A percentile compares a stretch with the other conserved stretches of the same genome.
Evolutionary conservation across 495 filamentous ascomycete genomes (phyloP).

Genomic region (Hypoxylon fragiforme): DNA sequence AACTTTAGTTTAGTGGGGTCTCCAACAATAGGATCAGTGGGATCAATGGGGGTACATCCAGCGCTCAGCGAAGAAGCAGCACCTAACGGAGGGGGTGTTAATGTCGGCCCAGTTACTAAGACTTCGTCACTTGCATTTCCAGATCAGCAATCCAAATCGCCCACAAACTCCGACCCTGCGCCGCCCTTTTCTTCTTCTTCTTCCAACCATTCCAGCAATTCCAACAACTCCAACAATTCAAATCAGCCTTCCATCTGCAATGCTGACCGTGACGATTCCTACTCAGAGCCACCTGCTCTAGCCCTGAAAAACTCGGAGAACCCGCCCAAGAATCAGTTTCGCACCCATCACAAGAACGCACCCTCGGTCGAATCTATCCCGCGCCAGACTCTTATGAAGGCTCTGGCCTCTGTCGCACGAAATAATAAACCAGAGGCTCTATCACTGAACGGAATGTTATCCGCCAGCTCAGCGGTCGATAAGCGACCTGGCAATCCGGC

Average conservation of each 20-base stretch:
- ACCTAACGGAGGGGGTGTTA: constrained; percentile 32
- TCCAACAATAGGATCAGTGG: constrained; percentile 1
- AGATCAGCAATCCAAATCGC: constrained; percentile 20
- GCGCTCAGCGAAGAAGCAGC: constrained; percentile 15
- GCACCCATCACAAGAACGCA: constrained; percentile 61
- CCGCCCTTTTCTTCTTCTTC: constrained; percentile 15
- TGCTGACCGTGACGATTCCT: constrained; percentile 37
- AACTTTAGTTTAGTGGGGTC: constrained; percentile 20
- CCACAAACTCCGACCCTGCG: constrained; percentile 36
- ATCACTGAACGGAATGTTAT: constrained; percentile 58
- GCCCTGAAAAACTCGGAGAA: constrained; percentile 19
- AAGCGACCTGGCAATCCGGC: constrained; percentile 50
- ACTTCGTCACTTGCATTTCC: constrained; percentile 14
- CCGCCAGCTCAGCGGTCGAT: constrained; percentile 46
- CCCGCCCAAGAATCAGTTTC: constrained; percentile 35
- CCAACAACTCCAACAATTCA: neutral
- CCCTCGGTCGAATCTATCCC: constrained; percentile 74
- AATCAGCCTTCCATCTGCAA: constrained; percentile 35
- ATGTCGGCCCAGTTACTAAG: constrained; percentile 23
- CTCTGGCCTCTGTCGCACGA: constrained; percentile 73
- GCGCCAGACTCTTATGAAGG: constrained; percentile 84
- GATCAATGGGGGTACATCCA: constrained; percentile 29
- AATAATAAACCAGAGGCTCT: constrained; percentile 60
- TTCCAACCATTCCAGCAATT: neutral
- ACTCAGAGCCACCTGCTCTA: constrained; percentile 28